phyloP scores from a whole-genome alignment of 176 grass and related monocot species.

The Zizania latifolia region DNA sequence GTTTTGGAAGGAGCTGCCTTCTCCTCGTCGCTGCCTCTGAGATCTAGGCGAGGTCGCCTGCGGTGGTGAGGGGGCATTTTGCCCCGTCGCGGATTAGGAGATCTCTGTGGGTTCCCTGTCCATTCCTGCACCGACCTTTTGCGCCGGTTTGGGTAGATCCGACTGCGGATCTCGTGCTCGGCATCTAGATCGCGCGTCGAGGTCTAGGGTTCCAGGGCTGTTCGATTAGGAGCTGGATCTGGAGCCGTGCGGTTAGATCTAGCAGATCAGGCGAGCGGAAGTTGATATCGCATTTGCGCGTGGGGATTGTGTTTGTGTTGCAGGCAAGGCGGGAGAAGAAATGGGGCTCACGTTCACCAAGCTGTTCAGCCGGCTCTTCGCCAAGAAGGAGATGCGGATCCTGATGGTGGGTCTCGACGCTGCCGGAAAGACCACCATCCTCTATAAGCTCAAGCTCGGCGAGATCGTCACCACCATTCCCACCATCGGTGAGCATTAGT shows the following conservation, averaged over 20 bases:
- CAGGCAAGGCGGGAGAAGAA: constrained; percentile 31
- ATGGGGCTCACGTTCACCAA: no score
- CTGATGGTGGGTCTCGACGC: no score
- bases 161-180: constrained; percentile 1
- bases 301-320: background rate
- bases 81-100: background rate
- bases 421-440: constrained; percentile 71
- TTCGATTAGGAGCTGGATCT: constrained; percentile 22
- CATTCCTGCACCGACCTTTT: background rate
- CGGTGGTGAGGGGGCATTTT: background rate
- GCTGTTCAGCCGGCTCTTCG: no score
- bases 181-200: background rate
- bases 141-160: background rate
- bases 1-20: no score
- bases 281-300: background rate
- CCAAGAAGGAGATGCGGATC: no score
- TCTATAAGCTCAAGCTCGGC: constrained; percentile 72
- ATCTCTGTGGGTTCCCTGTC: background rate
- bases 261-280: background rate
- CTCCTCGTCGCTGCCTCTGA: background rate
- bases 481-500: constrained; percentile 45
- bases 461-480: constrained; percentile 74
- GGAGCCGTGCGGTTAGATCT: constrained; percentile 21
- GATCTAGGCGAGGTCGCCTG: background rate
- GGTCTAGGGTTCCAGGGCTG: background rate